Percentiles rank a stretch among this genome's conserved stretches.
Evolutionary conservation across 2,329 filamentous ascomycete species (phyloP).

Genomic region (Xylariaceae sp.): DNA sequence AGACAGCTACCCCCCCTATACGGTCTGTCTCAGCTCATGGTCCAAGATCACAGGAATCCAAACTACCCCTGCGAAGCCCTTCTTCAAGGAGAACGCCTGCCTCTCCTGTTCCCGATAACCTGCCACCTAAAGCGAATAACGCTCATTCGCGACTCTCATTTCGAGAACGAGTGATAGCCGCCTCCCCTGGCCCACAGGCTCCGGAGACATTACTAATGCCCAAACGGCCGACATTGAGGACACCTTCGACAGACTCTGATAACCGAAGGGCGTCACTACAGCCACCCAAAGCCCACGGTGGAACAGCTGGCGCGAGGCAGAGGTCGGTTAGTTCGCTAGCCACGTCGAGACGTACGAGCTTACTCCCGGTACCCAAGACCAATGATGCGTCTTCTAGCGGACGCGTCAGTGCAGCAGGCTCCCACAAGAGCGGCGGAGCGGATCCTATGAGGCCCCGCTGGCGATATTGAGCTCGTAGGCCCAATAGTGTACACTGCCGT

Average conservation of each 20-base stretch:
- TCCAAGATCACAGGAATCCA: constrained; percentile 42
- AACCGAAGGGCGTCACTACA: constrained; percentile 53
- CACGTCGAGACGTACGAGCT: constrained; percentile 46
- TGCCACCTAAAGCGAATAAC: constrained; percentile 40
- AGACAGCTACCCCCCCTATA: constrained; percentile 39
- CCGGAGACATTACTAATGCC: constrained; percentile 46
- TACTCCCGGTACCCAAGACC: constrained; percentile 48
- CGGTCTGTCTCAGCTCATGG: constrained; percentile 43
- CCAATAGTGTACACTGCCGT: background rate
- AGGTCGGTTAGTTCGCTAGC: constrained; percentile 57
- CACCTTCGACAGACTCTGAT: constrained; percentile 44
- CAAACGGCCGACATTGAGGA: constrained; percentile 41
- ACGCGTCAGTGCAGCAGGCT: constrained; percentile 19
- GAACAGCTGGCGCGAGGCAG: constrained; percentile 30
- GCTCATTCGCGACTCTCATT: constrained; percentile 46
- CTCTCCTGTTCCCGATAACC: constrained; percentile 45
- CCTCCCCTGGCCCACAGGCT: constrained; percentile 46
- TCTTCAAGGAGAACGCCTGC: constrained; percentile 44
- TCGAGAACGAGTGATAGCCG: constrained; percentile 45
- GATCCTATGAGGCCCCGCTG: constrained; percentile 48
- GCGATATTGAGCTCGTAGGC: constrained; percentile 35
- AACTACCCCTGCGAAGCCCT: constrained; percentile 49
- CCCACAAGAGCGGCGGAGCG: constrained; percentile 31
- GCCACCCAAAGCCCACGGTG: constrained; percentile 38
- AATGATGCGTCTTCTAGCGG: constrained; percentile 17